phyloP scores from a whole-genome alignment of 176 grass and related monocot genomes.

The maize (Zea mays) region DNA sequence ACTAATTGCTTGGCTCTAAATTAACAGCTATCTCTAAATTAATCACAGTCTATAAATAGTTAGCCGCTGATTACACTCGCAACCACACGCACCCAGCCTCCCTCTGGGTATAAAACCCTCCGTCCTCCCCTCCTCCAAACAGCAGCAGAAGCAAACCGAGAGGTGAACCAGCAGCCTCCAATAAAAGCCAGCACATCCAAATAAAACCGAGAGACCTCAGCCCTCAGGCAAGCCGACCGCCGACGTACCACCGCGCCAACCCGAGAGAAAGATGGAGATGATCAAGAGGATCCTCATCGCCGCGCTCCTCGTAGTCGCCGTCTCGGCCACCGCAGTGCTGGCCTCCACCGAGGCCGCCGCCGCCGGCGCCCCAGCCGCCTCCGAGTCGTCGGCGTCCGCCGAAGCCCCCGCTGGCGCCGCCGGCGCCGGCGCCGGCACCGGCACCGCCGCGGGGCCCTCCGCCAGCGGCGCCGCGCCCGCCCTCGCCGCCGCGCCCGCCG shows the following conservation, averaged over 20 bases:
- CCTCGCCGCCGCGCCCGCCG: neutral
- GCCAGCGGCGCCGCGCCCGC: neutral
- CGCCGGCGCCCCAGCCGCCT: neutral
- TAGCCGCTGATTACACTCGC: too few relatives aligned
- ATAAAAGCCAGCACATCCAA: neutral
- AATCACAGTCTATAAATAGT: too few relatives aligned
- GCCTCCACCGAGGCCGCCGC: neutral
- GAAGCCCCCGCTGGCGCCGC: neutral
- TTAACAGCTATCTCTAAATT: too few relatives aligned
- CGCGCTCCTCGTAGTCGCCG: neutral
- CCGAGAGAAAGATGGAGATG: conserved; percentile 26
- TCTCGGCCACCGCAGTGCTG: conserved; percentile 18
- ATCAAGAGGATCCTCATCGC: conserved; percentile 32
- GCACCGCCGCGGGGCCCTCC: neutral
- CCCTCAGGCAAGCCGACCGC: neutral
- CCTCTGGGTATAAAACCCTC: neutral
- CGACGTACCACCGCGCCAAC: too few relatives aligned
- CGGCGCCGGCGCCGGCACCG: neutral
- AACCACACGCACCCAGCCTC: neutral
- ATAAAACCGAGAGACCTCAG: conserved; percentile 15
- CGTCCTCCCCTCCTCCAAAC: neutral
- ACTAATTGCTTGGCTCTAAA: too few relatives aligned
- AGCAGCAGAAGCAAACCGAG: neutral
- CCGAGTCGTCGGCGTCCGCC: neutral
- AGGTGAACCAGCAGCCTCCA: neutral